Percentiles rank a stretch among this genome's conserved stretches.
Conservation (phyloP, 2,329 filamentous ascomycete genomes). For the Incumbomyces delicatus region DNA sequence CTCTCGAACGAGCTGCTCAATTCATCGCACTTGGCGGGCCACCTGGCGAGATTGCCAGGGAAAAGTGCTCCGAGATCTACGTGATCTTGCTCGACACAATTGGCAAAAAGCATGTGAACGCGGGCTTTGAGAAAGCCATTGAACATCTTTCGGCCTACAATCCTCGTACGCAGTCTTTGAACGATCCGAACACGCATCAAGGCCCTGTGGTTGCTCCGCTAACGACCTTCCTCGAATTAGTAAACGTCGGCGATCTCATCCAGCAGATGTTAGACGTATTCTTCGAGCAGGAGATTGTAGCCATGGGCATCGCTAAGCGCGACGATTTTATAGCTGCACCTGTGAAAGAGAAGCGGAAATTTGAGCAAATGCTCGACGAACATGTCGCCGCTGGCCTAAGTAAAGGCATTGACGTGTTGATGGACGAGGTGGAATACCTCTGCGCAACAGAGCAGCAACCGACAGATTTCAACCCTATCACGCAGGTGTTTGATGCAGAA, state of each 20-base stretch:
- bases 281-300: constrained; percentile 86
- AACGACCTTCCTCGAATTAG: constrained; percentile 90
- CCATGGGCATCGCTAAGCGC: constrained; percentile 71
- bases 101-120: constrained; percentile 75
- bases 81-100: constrained; percentile 73
- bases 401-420: constrained; percentile 94
- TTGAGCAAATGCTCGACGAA: constrained; percentile 97
- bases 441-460: constrained; percentile 78
- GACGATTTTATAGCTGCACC: constrained; percentile 93
- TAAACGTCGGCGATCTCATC: constrained; percentile 95
- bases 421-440: constrained; percentile 96
- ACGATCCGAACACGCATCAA: constrained; percentile 51
- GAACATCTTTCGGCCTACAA: constrained; percentile 85
- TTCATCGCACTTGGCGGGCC: constrained; percentile 74
- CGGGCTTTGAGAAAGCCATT: constrained; percentile 89
- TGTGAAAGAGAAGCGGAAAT: constrained; percentile 91
- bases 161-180: constrained; percentile 60
- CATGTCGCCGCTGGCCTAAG: constrained; percentile 90
- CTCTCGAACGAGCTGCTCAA: constrained; percentile 72
- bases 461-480: constrained; percentile 76
- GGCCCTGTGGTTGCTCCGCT: constrained; percentile 60
- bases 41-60: constrained; percentile 69
- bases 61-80: constrained; percentile 86
- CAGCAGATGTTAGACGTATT: constrained; percentile 99
- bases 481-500: constrained; percentile 14